These are phyloP conservation scores for Dipteronia dyeriana DNA, from an alignment of 345 rosid species.

Conservation along the genomic window DNA sequence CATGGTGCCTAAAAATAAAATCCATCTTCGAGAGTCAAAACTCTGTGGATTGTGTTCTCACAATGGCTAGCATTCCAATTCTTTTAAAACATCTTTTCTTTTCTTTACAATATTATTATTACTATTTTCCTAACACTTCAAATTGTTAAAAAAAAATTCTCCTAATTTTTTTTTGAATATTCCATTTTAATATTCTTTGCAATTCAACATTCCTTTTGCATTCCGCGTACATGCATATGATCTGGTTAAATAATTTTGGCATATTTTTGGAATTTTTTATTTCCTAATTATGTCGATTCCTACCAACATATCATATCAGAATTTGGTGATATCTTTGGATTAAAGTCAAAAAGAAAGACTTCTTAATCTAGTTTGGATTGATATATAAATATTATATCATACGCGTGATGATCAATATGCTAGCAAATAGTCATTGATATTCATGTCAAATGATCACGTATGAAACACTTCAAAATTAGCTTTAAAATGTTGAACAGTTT, in stretches of 20 bases:
- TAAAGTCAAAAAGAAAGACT: not conserved
- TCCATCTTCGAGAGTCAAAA: conserved; percentile 19
- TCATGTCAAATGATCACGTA: no score
- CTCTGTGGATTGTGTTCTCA: conserved; percentile 30
- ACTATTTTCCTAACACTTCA: not conserved
- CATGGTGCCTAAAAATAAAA: conserved; percentile 10
- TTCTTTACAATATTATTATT: not conserved
- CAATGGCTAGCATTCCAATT: conserved; percentile 32
- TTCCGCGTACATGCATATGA: not conserved
- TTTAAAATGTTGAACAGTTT: no score
- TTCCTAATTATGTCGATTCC: not conserved
- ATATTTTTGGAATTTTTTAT: not conserved
- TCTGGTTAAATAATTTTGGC: not conserved
- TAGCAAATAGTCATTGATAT: no score
- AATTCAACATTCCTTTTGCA: conserved; percentile 20
- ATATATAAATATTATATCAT: no score
- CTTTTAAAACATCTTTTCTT: conserved; percentile 15
- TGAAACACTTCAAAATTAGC: no score
- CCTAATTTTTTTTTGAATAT: not conserved
- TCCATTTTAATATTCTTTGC: conserved; percentile 1
- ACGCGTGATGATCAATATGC: no score
- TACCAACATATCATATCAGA: not conserved
- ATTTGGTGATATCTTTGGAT: no score
- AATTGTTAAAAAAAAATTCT: no score
- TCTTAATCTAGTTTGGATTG: no score